These are phyloP conservation scores for Breynia disticha DNA, from an alignment of 441 rosid genomes.

Conservation along the genomic window DNA sequence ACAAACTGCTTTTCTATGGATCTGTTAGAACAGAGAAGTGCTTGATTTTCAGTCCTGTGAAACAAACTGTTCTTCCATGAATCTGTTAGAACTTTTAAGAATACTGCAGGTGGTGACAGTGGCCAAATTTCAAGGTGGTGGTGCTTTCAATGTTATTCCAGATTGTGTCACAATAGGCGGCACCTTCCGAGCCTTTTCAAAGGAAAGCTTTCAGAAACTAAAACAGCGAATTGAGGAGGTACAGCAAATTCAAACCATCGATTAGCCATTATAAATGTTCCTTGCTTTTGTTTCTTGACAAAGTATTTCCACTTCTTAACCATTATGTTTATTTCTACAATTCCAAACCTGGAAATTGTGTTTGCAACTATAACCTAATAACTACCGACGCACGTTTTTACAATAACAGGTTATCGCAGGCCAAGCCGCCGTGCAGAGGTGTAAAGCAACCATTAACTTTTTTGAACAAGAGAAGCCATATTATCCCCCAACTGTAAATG, in stretches of 20 bases:
- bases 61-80: too few relatives aligned
- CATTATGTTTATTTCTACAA: neutral
- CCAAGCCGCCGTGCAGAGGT: slow-evolving; percentile 84
- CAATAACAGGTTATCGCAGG: slow-evolving; percentile 57
- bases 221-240: slow-evolving; percentile 80
- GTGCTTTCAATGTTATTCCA: slow-evolving; percentile 85
- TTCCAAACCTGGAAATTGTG: neutral
- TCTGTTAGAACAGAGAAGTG: too few relatives aligned
- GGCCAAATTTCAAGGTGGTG: slow-evolving; percentile 85
- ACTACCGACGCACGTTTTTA: slow-evolving; percentile 1
- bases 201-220: slow-evolving; percentile 53
- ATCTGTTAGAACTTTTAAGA: too few relatives aligned
- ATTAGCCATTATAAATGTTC: too few relatives aligned
- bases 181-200: slow-evolving; percentile 80
- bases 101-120: slow-evolving; percentile 72
- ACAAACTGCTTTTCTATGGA: too few relatives aligned
- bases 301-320: too few relatives aligned
- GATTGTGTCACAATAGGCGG: slow-evolving; percentile 88
- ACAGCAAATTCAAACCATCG: slow-evolving; percentile 4
- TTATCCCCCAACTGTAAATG: slow-evolving; percentile 63
- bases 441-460: slow-evolving; percentile 61
- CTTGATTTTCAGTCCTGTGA: too few relatives aligned
- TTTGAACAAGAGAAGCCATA: slow-evolving; percentile 29
- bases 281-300: too few relatives aligned
- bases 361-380: neutral